Percentiles rank a stretch among this genome's conserved stretches.
These are phyloP conservation scores for Leptographium radiaticola DNA, from an alignment of 2,329 filamentous ascomycete species.

Conservation along the genomic window DNA sequence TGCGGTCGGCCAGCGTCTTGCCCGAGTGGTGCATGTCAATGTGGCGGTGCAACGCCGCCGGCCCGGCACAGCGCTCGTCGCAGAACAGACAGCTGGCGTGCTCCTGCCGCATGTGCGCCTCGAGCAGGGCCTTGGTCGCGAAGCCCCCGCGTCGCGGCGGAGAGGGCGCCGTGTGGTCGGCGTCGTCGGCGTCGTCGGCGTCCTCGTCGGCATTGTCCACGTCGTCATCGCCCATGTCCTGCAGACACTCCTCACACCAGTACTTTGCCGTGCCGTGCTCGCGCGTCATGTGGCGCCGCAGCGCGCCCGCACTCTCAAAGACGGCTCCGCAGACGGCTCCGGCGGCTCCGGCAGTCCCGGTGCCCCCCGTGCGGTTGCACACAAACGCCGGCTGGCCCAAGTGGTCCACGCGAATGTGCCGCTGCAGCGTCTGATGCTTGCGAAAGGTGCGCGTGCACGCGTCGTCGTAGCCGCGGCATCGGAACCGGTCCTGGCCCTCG, in stretches of 20 bases:
- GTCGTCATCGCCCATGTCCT: conserved; percentile 12
- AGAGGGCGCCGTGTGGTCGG: conserved; percentile 12
- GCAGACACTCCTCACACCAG: conserved; percentile 63
- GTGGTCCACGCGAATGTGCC: conserved; percentile 69
- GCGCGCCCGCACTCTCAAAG: conserved; percentile 59
- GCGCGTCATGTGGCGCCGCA: conserved; percentile 58
- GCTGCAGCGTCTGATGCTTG: conserved; percentile 74
- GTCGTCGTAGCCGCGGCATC: conserved; percentile 54
- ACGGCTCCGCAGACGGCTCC: conserved; percentile 41
- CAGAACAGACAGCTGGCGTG: conserved; percentile 72
- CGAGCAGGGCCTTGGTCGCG: conserved; percentile 55
- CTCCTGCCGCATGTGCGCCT: conserved; percentile 57
- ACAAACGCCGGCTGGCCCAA: conserved; percentile 56
- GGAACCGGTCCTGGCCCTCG: conserved; percentile 60
- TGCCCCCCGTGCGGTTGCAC: conserved; percentile 39
- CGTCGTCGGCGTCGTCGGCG: conserved; percentile 21
- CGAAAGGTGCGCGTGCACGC: conserved; percentile 69
- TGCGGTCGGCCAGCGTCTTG: conserved; percentile 46
- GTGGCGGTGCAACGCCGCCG: conserved; percentile 60
- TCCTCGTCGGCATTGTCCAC: conserved; percentile 25
- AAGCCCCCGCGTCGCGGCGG: conserved; percentile 40
- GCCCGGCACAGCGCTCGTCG: conserved; percentile 50
- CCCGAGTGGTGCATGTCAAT: conserved; percentile 64
- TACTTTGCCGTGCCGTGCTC: conserved; percentile 59
- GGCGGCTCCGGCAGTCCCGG: not conserved